Evolutionary conservation across 192 early-diverging fungal genomes (phyloP), one percentile per base, ranked within the genome.

Genomic region (Entomortierella beljakovae): DNA sequence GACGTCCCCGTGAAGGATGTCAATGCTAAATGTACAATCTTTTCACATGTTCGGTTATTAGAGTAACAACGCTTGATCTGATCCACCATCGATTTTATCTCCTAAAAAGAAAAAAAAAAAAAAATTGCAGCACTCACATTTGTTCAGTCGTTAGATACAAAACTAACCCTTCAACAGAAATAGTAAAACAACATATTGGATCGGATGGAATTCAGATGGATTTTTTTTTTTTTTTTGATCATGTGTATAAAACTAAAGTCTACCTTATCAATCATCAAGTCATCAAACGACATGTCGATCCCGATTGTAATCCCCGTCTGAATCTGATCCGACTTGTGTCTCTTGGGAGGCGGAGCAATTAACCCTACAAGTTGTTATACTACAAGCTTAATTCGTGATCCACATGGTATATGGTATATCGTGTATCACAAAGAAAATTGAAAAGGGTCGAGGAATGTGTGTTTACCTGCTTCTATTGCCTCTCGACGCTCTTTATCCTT

Each of bases 241-340:
- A n/a, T n/a, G n/a, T n/a, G n/a, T 6, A 57, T 23, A 25, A 26
- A 43, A 23, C 22, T 7, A 59, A 2, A 0, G 29, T 13, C 46
- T 75, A 88, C 92, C 82, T 90, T 92, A 16, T 91, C 88, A 3
- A 61, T 80, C 95, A 97, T 97, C 53, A 85, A 76, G 6, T 90
- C 85, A 59, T 94, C 91, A 84, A 95, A 95, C 1, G 86, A 85
- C 72, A 92, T 89, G 62, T 97, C 97, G 32, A 98, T 84, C 0
- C 95, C 85, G 43, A 97, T 72, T 26, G 82, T 80, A 25, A 94
- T 81, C 0, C 76, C 84, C 13, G 84, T 82, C 8, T 72, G 72
- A 11, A 60, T 77, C 70, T 91, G 89, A 16, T 87, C 72, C 5
- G 81, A 40, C 68, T 84, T 86, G 6, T 48, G 80, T 70, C 75